Base-by-base conservation (phyloP, 2,329 filamentous ascomycete genomes). In the Aspergillus amoenus region DNA sequence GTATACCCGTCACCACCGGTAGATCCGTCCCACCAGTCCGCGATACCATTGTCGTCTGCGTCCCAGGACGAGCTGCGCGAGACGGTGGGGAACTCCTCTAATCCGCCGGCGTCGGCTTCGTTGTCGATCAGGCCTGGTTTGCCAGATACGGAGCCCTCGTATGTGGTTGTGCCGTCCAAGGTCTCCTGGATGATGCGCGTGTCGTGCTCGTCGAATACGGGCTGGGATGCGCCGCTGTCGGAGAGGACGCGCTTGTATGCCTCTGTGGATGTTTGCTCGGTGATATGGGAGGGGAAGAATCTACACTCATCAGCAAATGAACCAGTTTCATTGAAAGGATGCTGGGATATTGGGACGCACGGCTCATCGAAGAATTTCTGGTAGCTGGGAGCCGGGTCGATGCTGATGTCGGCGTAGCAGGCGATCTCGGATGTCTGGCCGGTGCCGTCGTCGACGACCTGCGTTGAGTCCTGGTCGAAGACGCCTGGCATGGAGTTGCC, bases 1-100 rank as follows among this genome's bases (percentile, higher is more conserved):
- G 57, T 59, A 41, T 59, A 57, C 39, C 57, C 53, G 5, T 52
- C 57, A 1, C 45, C 54, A 2, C 49, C 45, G 9, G 49, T 50
- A 7, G 57, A 59, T 2, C 54, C 54, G 48, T 59, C 57, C 57
- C 57, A 59, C 57, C 57, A 59, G 32, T 59, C 57, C 11, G 54
- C 48, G 11, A 59, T 51, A 2, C 57, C 57, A 15, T 59, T 45
- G 15, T 51, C 24, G 13, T 59, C 44, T 4, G 54, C 22, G 17
- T 59, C 57, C 57, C 57, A 59, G 32, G 11, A 51, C 2, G 30
- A 37, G 32, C 44, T 37, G 15, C 57, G 52, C 17, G 57, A 40
- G 3, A 48, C 30, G 1, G 44, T 56, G 1, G 57, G 50, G 18
- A 53, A 54, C 2, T 59, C 49, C 15, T 57, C 57, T 3, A 59